Evolutionary conservation across 352 stramenopile genomes (phyloP).

Genomic region (Saprolegnia diclina): DNA sequence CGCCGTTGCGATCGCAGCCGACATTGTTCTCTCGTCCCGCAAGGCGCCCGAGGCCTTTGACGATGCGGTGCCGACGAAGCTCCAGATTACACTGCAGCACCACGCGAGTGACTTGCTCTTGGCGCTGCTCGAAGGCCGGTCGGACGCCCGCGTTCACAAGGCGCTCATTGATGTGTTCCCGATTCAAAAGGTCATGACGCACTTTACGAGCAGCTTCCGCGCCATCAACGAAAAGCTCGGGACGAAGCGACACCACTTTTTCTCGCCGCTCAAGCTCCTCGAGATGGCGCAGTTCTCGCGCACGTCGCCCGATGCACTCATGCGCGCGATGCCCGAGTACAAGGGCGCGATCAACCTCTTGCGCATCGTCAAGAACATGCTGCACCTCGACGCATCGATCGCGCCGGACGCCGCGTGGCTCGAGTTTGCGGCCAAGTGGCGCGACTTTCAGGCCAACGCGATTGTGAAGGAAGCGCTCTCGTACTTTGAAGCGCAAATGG

Average conservation of each 20-base stretch:
- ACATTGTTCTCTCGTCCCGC: slow-evolving; percentile 2
- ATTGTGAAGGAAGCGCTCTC: slow-evolving; percentile 10
- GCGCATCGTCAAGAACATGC: slow-evolving; percentile 18
- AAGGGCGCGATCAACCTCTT: slow-evolving; percentile 22
- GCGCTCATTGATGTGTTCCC: slow-evolving; percentile 6
- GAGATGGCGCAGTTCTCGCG: neutral
- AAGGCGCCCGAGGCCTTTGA: neutral
- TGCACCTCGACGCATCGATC: neutral
- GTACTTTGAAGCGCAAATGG: slow-evolving; percentile 24
- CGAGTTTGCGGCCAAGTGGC: slow-evolving; percentile 9
- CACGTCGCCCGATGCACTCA: neutral
- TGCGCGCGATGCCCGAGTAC: slow-evolving; percentile 6
- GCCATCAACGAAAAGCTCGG: slow-evolving; percentile 15
- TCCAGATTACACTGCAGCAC: slow-evolving; percentile 3
- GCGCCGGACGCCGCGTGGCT: neutral
- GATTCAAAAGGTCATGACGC: neutral
- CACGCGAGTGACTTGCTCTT: slow-evolving; percentile 8
- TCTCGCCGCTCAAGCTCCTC: slow-evolving; percentile 6
- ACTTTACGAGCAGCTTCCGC: neutral
- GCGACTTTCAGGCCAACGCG: slow-evolving; percentile 4
- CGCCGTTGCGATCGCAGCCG: neutral
- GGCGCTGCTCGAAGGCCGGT: slow-evolving; percentile 19
- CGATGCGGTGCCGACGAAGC: neutral
- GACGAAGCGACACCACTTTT: neutral
- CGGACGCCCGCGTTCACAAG: slow-evolving; percentile 6